These are phyloP conservation scores for Raphanus sativus DNA, from an alignment of 345 rosid genomes.

Conservation along the genomic window DNA sequence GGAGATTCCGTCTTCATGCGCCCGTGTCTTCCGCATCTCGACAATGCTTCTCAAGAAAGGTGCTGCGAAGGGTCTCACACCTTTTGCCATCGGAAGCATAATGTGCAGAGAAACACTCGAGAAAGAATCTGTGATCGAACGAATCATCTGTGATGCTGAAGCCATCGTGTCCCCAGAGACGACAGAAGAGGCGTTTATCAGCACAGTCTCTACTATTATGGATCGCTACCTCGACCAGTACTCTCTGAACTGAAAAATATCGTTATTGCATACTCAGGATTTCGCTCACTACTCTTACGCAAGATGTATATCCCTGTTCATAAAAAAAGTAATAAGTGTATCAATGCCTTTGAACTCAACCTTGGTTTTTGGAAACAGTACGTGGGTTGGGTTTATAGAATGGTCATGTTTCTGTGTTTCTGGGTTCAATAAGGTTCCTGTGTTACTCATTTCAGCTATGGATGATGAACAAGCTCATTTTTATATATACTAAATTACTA, in stretches of 20 bases:
- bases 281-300: no score
- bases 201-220: conserved; percentile 52
- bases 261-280: no score
- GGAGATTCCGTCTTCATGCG: conserved; percentile 55
- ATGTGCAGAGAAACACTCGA: conserved; percentile 73
- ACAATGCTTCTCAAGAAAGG: conserved; percentile 91
- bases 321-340: conserved; percentile 22
- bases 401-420: background rate
- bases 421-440: background rate
- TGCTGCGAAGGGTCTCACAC: conserved; percentile 61
- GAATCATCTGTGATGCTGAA: conserved; percentile 60
- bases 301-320: conserved; percentile 20
- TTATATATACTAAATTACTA: no score
- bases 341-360: conserved; percentile 23
- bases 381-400: conserved; percentile 15
- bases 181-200: conserved; percentile 58
- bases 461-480: conserved; percentile 7
- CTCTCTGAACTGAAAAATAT: conserved; percentile 25
- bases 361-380: conserved; percentile 7
- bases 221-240: conserved; percentile 48
- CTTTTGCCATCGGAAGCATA: conserved; percentile 66
- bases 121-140: conserved; percentile 64
- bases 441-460: background rate
- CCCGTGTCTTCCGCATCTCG: conserved; percentile 58
- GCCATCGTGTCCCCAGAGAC: conserved; percentile 48